Evolutionary conservation across 2,329 filamentous ascomycete genomes (phyloP).

Genomic region (Amauroascus verrucosus): DNA sequence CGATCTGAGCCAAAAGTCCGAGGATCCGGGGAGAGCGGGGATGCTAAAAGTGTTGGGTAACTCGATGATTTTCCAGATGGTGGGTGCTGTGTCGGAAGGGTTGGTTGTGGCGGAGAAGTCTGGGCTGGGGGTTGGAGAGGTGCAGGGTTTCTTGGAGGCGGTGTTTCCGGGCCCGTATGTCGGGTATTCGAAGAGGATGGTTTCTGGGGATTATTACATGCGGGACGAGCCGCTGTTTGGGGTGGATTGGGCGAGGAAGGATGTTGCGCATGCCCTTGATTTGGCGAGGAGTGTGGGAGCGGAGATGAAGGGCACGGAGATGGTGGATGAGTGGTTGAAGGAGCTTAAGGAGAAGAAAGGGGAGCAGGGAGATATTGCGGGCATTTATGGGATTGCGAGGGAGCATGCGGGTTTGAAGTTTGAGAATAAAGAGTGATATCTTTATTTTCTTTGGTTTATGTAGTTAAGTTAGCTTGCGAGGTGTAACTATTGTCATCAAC

Average conservation of each 20-base stretch:
- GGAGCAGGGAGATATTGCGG: conserved; percentile 64
- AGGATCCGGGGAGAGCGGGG: conserved; percentile 58
- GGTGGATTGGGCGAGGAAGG: conserved; percentile 73
- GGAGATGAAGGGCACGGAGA: conserved; percentile 54
- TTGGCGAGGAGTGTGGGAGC: conserved; percentile 55
- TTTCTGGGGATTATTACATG: conserved; percentile 63
- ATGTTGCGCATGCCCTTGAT: conserved; percentile 61
- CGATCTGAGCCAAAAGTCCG: conserved; percentile 47
- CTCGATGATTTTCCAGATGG: conserved; percentile 73
- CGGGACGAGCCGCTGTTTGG: conserved; percentile 70
- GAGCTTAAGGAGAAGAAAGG: conserved; percentile 60
- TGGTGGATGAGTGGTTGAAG: conserved; percentile 58
- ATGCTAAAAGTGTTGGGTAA: conserved; percentile 77
- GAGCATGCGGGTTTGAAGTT: conserved; percentile 62
- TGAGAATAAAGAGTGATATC: conserved; percentile 49
- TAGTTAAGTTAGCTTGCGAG: too few relatives aligned
- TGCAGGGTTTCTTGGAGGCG: conserved; percentile 60
- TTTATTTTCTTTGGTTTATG: too few relatives aligned
- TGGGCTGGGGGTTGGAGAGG: conserved; percentile 58
- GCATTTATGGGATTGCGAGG: conserved; percentile 70
- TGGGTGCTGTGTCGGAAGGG: conserved; percentile 68
- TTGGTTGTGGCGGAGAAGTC: conserved; percentile 70
- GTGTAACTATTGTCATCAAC: too few relatives aligned
- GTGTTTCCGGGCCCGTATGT: conserved; percentile 68
- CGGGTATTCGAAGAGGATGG: conserved; percentile 65